Evolutionary conservation across 306 rosid species (phyloP), one percentile per base, ranked within the genome.

Genomic region (Castanopsis chinensis): DNA sequence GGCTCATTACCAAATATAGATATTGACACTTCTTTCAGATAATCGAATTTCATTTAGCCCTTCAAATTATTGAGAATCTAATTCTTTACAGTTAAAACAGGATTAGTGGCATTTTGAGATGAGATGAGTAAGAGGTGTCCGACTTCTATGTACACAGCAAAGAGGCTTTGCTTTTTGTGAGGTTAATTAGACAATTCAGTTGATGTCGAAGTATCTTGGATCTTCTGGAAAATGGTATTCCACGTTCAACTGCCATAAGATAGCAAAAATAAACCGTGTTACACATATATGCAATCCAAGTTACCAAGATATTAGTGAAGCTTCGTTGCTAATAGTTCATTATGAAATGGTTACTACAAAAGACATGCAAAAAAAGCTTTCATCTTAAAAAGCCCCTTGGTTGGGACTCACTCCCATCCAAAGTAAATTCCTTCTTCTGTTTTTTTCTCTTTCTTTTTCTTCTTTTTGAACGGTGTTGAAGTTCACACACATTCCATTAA

Each of bases 221-320:
- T 96, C 93, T 72, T 93, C 99, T 61, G 99, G 99, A 85, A 88
- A 93, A 89, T 96, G 99, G 84, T 91, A 89, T 79, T 93, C 99
- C 92, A 89, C 94, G 52, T 87, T 96, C 90, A 93, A 87, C 99
- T 96, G 99, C 80, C 77, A 91, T 79, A 76, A 59, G 9, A 79
- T 58, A 72, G 21, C 30, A 81, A 77, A 61, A 83, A 41, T 41
- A 41, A 56, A 67, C 73, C 63, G 51, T 63, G 83, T 79, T 58
- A 90, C 82, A 78, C 3, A 30, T 63, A 10, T 63, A 76, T 8
- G n/a, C 59, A 52, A 33, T 60, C 68, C 58, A 77, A 73, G 27
- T 71, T 8, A 78, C 45, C 35, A 76, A 52, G 32, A 77, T 8
- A 60, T 23, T 30, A 60, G 45, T 8, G 15, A 61, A 27, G 68